Percentiles rank a stretch among this genome's conserved stretches.
These are phyloP conservation scores for Spathaspora sp. DNA, from an alignment of 805 yeast genomes.

Conservation along the genomic window DNA sequence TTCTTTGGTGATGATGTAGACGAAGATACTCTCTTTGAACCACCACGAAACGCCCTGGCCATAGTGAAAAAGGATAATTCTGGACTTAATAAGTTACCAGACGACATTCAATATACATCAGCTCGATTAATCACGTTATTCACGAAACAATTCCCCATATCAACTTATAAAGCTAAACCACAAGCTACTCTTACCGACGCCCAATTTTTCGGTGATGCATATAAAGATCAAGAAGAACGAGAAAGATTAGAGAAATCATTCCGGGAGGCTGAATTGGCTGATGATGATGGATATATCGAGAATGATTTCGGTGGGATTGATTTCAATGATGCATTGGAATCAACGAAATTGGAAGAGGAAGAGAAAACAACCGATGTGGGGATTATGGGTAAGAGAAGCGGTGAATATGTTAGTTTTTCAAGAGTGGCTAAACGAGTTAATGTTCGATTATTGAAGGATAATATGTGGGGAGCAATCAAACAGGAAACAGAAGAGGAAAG, in stretches of 20 bases:
- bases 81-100: conserved; percentile 53
- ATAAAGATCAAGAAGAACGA: conserved; percentile 38
- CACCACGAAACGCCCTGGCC: conserved; percentile 19
- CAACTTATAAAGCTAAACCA: background rate
- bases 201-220: conserved; percentile 68
- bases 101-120: conserved; percentile 70
- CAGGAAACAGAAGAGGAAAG: conserved; percentile 8
- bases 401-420: conserved; percentile 40
- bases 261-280: conserved; percentile 41
- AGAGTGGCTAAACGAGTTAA: conserved; percentile 42
- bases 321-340: conserved; percentile 38
- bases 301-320: conserved; percentile 36
- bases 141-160: conserved; percentile 45
- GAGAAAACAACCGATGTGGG: conserved; percentile 1
- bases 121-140: conserved; percentile 63
- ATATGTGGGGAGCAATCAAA: conserved; percentile 36
- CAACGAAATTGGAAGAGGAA: conserved; percentile 5
- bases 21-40: conserved; percentile 31
- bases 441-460: conserved; percentile 36
- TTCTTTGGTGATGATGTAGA: conserved; percentile 31
- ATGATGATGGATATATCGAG: conserved; percentile 31
- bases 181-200: conserved; percentile 50
- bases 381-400: conserved; percentile 19
- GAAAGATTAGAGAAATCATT: conserved; percentile 32
- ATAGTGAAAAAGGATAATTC: conserved; percentile 10